Evolutionary conservation across 2,329 filamentous ascomycete species (phyloP).

Genomic region (Pyrenophora graminea): DNA sequence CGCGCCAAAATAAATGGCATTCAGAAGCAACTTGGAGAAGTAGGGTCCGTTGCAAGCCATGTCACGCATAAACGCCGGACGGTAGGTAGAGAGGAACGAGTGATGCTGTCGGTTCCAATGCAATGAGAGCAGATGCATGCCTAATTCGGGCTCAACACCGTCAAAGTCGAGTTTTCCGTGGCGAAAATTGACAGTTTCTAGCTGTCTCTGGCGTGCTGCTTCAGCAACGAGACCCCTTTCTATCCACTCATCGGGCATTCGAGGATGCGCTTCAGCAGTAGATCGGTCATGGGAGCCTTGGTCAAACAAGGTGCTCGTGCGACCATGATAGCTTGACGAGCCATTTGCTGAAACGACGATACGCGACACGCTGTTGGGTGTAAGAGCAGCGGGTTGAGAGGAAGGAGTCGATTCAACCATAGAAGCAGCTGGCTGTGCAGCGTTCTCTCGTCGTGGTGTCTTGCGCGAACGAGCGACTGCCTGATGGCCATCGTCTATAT

Average conservation of each 20-base stretch:
- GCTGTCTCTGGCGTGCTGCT: conserved; percentile 55
- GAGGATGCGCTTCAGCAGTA: conserved; percentile 20
- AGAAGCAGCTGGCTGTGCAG: neutral
- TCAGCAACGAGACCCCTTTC: conserved; percentile 55
- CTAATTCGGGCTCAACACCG: conserved; percentile 58
- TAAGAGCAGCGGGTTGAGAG: conserved; percentile 1
- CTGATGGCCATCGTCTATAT: conserved; percentile 34
- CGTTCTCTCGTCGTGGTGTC: conserved; percentile 15
- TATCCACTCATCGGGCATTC: conserved; percentile 47
- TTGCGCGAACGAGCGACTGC: conserved; percentile 22
- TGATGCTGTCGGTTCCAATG: conserved; percentile 61
- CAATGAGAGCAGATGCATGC: conserved; percentile 56
- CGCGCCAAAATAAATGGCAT: conserved; percentile 57
- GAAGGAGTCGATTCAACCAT: neutral
- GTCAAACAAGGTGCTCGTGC: conserved; percentile 56
- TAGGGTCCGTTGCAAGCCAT: conserved; percentile 60
- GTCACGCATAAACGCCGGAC: conserved; percentile 51
- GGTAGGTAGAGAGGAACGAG: conserved; percentile 55
- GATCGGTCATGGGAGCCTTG: conserved; percentile 37
- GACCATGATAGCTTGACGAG: conserved; percentile 55
- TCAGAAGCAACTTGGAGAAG: conserved; percentile 61
- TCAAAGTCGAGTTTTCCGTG: conserved; percentile 59
- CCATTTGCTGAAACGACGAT: conserved; percentile 49
- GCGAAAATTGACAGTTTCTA: conserved; percentile 55
- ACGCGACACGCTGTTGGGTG: conserved; percentile 40